phyloP scores from a whole-genome alignment of 495 filamentous ascomycete genomes.

The Penicillium maclennaniae region DNA sequence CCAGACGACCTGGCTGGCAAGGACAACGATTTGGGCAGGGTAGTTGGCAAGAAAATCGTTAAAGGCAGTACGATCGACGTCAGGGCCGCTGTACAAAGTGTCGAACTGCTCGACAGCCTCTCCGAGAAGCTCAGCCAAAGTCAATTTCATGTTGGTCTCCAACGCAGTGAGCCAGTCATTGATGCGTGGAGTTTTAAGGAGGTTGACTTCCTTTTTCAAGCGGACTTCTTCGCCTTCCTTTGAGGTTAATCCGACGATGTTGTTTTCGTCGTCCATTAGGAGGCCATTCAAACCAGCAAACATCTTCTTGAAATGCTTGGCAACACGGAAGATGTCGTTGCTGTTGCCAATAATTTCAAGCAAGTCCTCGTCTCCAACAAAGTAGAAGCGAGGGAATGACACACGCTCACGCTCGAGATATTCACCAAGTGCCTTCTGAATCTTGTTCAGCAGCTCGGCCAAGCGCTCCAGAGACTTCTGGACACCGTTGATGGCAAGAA shows the following conservation, averaged over 20 bases:
- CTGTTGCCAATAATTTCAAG: conserved; percentile 99
- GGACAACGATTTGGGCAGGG: conserved; percentile 91
- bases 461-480: conserved; percentile 94
- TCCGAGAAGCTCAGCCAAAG: conserved; percentile 82
- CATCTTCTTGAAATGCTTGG: conserved; percentile 99
- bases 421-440: conserved; percentile 97
- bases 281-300: conserved; percentile 92
- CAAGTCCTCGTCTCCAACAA: conserved; percentile 96
- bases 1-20: conserved; percentile 95
- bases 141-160: conserved; percentile 89
- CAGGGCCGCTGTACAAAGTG: conserved; percentile 61
- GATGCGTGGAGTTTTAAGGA: conserved; percentile 89
- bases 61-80: conserved; percentile 63
- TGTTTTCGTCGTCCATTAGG: conserved; percentile 82
- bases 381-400: conserved; percentile 98
- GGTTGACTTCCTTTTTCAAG: conserved; percentile 83
- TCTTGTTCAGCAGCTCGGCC: conserved; percentile 94
- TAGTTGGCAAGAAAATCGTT: conserved; percentile 73
- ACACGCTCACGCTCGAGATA: conserved; percentile 96
- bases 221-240: conserved; percentile 91
- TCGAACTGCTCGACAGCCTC: conserved; percentile 74
- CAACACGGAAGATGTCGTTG: conserved; percentile 90
- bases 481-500: conserved; percentile 88
- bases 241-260: conserved; percentile 87
- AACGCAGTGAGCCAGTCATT: conserved; percentile 95